Conservation (phyloP, 2,329 filamentous ascomycete genomes). For the Diaporthe sp. region DNA sequence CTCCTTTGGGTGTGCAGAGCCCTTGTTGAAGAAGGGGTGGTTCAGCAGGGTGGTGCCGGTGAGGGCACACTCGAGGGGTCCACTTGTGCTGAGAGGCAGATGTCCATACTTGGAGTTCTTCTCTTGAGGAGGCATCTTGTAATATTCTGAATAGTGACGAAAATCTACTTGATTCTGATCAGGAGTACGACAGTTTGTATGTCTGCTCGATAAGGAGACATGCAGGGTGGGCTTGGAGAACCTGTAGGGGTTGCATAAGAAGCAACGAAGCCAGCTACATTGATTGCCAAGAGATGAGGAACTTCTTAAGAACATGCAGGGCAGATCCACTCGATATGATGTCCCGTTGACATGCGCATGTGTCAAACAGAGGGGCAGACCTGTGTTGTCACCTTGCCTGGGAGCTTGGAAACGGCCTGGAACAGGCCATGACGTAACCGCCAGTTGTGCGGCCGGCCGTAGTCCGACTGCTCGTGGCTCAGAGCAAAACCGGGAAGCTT, state of each 20-base stretch:
- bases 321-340: neutral
- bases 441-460: neutral
- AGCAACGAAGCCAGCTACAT: neutral
- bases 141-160: neutral
- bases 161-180: neutral
- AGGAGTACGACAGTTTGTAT: neutral
- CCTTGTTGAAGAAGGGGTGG: constrained; percentile 83
- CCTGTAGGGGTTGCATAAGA: neutral
- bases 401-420: neutral
- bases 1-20: constrained; percentile 78
- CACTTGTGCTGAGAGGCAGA: constrained; percentile 61
- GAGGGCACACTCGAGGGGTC: constrained; percentile 63
- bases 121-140: constrained; percentile 18
- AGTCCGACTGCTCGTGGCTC: neutral
- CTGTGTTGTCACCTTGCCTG: neutral
- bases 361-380: constrained; percentile 25
- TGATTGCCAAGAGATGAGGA: constrained; percentile 15
- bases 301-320: neutral
- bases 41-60: constrained; percentile 69
- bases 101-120: constrained; percentile 55
- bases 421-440: constrained; percentile 26
- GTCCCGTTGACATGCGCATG: constrained; percentile 16
- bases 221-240: neutral
- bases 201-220: neutral
- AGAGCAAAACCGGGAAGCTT: constrained; percentile 21